Evolutionary conservation across 2,329 filamentous ascomycete species (phyloP), one percentile per base, ranked within the genome.

Genomic region (Claviceps pazoutovae): DNA sequence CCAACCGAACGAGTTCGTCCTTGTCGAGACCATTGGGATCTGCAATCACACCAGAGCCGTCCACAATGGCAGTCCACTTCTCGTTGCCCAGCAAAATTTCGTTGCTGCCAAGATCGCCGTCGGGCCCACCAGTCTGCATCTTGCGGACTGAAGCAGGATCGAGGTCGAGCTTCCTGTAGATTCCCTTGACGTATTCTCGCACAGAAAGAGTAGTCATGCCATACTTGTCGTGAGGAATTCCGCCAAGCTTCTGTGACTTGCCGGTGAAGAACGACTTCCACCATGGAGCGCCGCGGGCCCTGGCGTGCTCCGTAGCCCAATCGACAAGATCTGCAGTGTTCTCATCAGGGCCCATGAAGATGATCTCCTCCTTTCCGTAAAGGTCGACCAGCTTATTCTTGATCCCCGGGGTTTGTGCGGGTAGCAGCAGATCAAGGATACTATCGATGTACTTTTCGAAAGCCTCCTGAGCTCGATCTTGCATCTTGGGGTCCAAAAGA

Each of bases 241-340:
- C 93, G 56, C 93, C 93, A 14, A 98, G 79, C 69, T 86, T 93
- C 50, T 89, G 93, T 60, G 88, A 95, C 78, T 98, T 98, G 63
- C 93, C 93, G 2, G 93, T 98, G 77, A 98, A 98, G 80, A 98
- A 98, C 0, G 93, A 98, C 76, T 98, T 98, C 93, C 93, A 98
- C 88, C 91, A 98, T 30, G 89, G 88, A 4, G 93, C 93, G 46
- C 89, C 89, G 60, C 93, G 83, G 55, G 74, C 73, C 50, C 88
- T 82, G 55, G 93, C 93, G 68, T 98, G 93, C 68, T 93, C 84
- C 1, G 93, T 98, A n/a, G 93, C 93, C 93, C 93, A 98, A 70
- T 98, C 83, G 49, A 98, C 93, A 37, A 98, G 78, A 62, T 95
- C 88, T 21, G 93, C 93, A 1, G 93, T 98, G 72, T 98, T 98